Evolutionary conservation across 768 basidiomycete genomes (phyloP), one percentile per base, ranked within the genome.

Genomic region (Chlorophyllum brunneum): DNA sequence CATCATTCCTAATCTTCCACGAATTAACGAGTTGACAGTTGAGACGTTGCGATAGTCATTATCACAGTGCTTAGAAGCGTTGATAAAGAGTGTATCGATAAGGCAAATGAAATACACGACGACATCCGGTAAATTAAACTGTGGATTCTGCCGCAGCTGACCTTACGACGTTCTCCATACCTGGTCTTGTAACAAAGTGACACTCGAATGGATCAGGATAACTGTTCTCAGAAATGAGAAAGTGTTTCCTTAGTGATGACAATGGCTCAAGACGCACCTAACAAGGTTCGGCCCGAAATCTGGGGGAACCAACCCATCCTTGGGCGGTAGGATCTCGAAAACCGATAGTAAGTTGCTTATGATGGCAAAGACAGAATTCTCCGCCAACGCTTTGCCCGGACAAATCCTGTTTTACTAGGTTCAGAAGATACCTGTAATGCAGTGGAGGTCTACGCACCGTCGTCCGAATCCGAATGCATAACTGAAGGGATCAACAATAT

Each of bases 391-490:
- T 38, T 55, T 57, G 20, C 58, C 58, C 1, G 58, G 58, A 30
- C 58, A 59, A 16, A 59, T 44, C 18, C 58, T 59, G 29, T 46
- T 40, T 40, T 18, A 44, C 51, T 31, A 41, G 47, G 16, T 41
- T 48, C n/a, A n/a, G n/a, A 45, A 51, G 45, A 18, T 15, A 20
- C 41, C 41, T 39, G 11, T n/a, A 29, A 36, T 26, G 16, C 18
- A 20, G 5, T 11, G 5, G 10, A 18, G 5, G 37, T 5, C 9
- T 10, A 20, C 43, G 22, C 7, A 13, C 31, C 62, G 37, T 18
- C 59, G 45, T 22, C 64, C 64, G 48, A 54, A 65, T 5, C 64
- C 64, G 38, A 63, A 65, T 1, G 55, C 59, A 2, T 47, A 49
- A 8, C 29, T 31, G 9, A 15, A 16, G 6, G 59, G 60, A 31